Conservation (phyloP, 2,329 filamentous ascomycete species). For the Sporothrix globosa region DNA sequence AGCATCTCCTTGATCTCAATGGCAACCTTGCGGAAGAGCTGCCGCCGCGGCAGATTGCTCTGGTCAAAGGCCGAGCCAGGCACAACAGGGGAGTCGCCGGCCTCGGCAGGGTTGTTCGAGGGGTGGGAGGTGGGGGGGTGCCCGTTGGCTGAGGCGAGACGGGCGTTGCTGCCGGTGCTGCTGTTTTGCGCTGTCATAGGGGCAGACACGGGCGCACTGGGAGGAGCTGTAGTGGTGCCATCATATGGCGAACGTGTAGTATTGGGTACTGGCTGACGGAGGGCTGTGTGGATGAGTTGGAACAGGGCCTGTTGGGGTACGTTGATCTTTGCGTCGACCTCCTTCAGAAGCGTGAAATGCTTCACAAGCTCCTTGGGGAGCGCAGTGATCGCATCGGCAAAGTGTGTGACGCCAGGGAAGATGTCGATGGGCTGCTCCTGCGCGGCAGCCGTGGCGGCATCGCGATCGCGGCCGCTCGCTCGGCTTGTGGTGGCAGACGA, state of each 20-base stretch:
- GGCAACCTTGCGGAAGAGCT: constrained; percentile 77
- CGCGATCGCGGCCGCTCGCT: constrained; percentile 41
- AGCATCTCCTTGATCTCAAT: constrained; percentile 82
- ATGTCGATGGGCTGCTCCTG: constrained; percentile 66
- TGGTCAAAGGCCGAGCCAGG: constrained; percentile 51
- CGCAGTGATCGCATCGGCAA: constrained; percentile 88
- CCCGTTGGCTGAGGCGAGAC: constrained; percentile 40
- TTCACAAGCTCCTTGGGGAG: constrained; percentile 93
- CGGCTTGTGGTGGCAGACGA: constrained; percentile 52
- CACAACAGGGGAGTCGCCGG: constrained; percentile 2
- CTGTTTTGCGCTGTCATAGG: constrained; percentile 57
- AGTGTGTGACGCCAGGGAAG: constrained; percentile 70
- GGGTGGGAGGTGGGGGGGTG: constrained; percentile 35
- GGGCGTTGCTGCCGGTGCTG: constrained; percentile 46
- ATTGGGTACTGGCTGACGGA: constrained; percentile 55
- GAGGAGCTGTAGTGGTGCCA: constrained; percentile 43
- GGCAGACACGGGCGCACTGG: constrained; percentile 48
- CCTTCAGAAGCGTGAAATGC: constrained; percentile 93
- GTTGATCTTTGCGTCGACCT: constrained; percentile 96
- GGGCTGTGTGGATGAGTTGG: constrained; percentile 69
- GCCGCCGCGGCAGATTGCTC: constrained; percentile 66
- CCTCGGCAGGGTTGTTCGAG: background rate
- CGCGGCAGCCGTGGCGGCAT: constrained; percentile 50
- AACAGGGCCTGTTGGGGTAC: constrained; percentile 81
- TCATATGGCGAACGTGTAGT: constrained; percentile 50